These are phyloP conservation scores for Exophiala viscosa DNA, from an alignment of 2,329 filamentous ascomycete genomes.

Conservation along the genomic window DNA sequence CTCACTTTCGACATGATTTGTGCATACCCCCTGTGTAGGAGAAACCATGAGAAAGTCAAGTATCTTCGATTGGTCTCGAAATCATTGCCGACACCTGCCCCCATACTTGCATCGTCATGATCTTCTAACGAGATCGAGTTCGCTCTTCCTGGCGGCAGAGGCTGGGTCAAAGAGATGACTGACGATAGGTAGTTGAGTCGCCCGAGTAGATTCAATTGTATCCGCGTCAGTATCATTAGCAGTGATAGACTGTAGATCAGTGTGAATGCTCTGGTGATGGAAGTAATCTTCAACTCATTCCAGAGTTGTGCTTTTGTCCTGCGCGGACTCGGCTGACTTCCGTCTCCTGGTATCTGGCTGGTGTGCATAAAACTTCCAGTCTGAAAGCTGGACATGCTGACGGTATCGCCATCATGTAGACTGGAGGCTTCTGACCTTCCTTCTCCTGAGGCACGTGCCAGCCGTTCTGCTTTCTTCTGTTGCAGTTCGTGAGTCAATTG, in stretches of 20 bases:
- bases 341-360: slow-evolving; percentile 63
- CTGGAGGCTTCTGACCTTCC: slow-evolving; percentile 60
- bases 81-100: slow-evolving; percentile 76
- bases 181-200: slow-evolving; percentile 93
- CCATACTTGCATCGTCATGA: slow-evolving; percentile 84
- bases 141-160: slow-evolving; percentile 51
- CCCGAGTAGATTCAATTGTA: slow-evolving; percentile 95
- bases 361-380: slow-evolving; percentile 81
- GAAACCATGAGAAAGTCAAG: slow-evolving; percentile 96
- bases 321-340: slow-evolving; percentile 43
- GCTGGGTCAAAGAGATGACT: slow-evolving; percentile 84
- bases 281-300: slow-evolving; percentile 93
- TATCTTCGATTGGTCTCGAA: slow-evolving; percentile 96
- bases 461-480: slow-evolving; percentile 76
- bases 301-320: slow-evolving; percentile 91
- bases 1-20: slow-evolving; percentile 78
- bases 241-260: slow-evolving; percentile 87
- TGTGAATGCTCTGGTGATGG: slow-evolving; percentile 85
- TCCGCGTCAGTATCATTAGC: slow-evolving; percentile 84
- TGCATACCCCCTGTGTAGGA: slow-evolving; percentile 85
- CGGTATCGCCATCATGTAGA: slow-evolving; percentile 75
- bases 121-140: slow-evolving; percentile 77
- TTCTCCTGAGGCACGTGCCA: slow-evolving; percentile 46
- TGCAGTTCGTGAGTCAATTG: slow-evolving; percentile 90
- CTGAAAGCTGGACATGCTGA: slow-evolving; percentile 69